Percentiles rank a stretch among this genome's conserved stretches.
Conservation (phyloP, 441 rosid genomes). For the Populus tomentosa region DNA sequence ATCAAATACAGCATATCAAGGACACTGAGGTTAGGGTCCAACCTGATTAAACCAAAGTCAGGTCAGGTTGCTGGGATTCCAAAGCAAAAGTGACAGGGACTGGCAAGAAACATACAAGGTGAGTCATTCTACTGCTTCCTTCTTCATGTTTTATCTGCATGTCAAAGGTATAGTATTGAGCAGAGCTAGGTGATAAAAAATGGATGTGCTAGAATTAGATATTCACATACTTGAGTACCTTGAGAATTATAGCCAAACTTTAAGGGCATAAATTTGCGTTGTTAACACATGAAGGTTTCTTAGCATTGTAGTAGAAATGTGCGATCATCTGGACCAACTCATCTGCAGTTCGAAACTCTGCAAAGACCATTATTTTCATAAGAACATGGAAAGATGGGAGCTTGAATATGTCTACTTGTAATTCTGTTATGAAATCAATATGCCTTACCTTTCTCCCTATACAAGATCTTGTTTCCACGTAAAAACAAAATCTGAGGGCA, state of each 20-base stretch:
- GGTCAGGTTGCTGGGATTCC: too few species aligned
- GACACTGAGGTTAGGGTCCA: too few species aligned
- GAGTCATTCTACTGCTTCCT: too few species aligned
- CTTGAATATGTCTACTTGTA: not conserved
- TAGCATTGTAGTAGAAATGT: conserved; percentile 84
- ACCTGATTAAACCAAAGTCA: too few species aligned
- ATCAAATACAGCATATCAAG: too few species aligned
- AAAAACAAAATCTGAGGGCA: conserved; percentile 80
- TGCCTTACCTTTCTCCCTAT: conserved; percentile 70
- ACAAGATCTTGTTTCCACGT: conserved; percentile 60
- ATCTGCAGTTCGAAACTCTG: conserved; percentile 70
- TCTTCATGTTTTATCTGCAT: not conserved
- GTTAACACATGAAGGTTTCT: conserved; percentile 67
- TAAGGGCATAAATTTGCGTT: conserved; percentile 29
- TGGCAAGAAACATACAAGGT: too few species aligned
- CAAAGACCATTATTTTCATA: conserved; percentile 17
- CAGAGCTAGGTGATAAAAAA: not conserved
- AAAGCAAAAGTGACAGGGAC: too few species aligned
- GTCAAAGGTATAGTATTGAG: not conserved
- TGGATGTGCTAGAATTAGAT: not conserved
- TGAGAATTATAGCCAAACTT: too few species aligned
- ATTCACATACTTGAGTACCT: not conserved
- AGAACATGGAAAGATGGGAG: not conserved
- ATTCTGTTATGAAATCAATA: not conserved
- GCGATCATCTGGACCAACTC: conserved; percentile 88